Evolutionary conservation across 2,329 filamentous ascomycete species (phyloP), one percentile per base, ranked within the genome.

Genomic region (Atkinsonella texensis): DNA sequence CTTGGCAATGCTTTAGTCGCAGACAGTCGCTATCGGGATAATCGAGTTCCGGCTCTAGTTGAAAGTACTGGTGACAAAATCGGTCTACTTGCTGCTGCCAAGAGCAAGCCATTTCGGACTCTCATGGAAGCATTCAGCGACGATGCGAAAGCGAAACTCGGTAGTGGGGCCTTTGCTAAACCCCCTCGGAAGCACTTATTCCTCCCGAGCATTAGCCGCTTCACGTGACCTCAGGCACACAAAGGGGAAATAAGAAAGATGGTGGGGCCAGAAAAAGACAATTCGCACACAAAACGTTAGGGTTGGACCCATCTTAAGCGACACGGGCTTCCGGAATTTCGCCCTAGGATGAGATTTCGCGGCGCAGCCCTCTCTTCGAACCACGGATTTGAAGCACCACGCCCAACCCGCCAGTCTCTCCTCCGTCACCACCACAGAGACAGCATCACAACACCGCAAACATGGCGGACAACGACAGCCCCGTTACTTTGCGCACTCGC

Each of bases 401-500:
- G 52, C 52, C 55, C 57, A 63, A 56, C 57, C 49, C 52, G 50
- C 60, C 56, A 58, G 57, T 61, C 61, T 62, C 59, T 62, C 58
- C 56, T 56, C 59, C 59, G 60, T 56, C 65, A 62, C 57, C 61
- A 58, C 59, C 60, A 61, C 58, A 61, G 59, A 65, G 60, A 65
- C 63, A 59, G 53, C 64, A 62, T 62, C 63, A 58, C 58, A 60
- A 61, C 57, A 74, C 69, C 75, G 76, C 76, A 79, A 94, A 76
- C 74, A 95, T 96, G 91, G 87, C 90, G 77, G 87, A 90, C 77
- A 75, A 76, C 70, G 84, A 88, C 72, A 74, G 75, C 66, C 76
- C 84, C 70, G 84, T 89, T 72, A 89, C 85, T 68, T 77, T 90
- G 78, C 84, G 93, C 80, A 98, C 93, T 77, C 91, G 93, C 87